Percentiles rank a stretch among this genome's conserved stretches.
phyloP scores from a whole-genome alignment of 2,329 filamentous ascomycete species.

The Zopfia rhizophila region DNA sequence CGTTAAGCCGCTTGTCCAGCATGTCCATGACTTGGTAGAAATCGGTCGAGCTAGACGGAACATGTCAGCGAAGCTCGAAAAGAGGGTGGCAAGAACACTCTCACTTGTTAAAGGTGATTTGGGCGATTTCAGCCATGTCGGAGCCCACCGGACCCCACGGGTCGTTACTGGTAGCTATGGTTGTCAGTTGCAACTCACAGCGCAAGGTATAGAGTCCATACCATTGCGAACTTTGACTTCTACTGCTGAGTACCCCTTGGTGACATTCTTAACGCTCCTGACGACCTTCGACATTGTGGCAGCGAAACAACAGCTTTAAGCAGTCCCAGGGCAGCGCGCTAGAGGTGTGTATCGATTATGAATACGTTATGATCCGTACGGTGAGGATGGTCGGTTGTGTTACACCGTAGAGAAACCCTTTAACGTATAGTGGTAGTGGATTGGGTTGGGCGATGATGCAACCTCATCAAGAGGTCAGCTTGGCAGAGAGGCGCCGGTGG shows the following conservation, averaged over 20 bases:
- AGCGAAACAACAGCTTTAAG: slow-evolving; percentile 17
- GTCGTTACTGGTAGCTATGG: slow-evolving; percentile 94
- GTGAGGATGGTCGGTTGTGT: too few species aligned
- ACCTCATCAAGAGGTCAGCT: slow-evolving; percentile 23
- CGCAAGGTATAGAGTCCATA: slow-evolving; percentile 20
- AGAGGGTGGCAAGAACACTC: slow-evolving; percentile 43
- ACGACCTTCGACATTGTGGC: slow-evolving; percentile 92
- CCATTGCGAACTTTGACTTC: slow-evolving; percentile 85
- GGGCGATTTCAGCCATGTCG: slow-evolving; percentile 98
- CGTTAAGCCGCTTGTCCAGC: slow-evolving; percentile 97
- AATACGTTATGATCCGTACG: too few species aligned
- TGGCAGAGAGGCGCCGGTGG: slow-evolving; percentile 19
- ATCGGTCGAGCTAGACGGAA: slow-evolving; percentile 78
- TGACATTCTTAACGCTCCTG: slow-evolving; percentile 98
- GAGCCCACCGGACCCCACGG: slow-evolving; percentile 98
- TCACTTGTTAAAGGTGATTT: slow-evolving; percentile 97
- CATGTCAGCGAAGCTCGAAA: slow-evolving; percentile 36
- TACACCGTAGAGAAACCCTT: background rate
- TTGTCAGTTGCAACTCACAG: slow-evolving; percentile 25
- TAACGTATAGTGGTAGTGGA: slow-evolving; percentile 20
- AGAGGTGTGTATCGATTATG: too few species aligned
- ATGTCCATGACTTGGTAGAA: slow-evolving; percentile 99
- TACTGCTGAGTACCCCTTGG: slow-evolving; percentile 95
- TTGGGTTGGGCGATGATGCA: slow-evolving; percentile 36
- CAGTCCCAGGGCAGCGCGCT: slow-evolving; percentile 12